These are phyloP conservation scores for Euphorbia pulcherrima DNA, from an alignment of 345 rosid species.

Conservation along the genomic window DNA sequence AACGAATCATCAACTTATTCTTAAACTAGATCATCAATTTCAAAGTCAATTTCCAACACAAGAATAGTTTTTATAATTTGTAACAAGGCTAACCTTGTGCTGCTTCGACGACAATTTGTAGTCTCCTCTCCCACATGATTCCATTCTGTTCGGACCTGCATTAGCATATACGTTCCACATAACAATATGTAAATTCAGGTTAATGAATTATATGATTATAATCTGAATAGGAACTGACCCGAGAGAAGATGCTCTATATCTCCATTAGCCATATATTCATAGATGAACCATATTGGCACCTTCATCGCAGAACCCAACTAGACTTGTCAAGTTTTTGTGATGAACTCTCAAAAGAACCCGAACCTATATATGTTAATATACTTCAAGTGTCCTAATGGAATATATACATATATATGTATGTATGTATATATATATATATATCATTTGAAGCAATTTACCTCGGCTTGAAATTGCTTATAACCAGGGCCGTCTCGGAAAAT, in stretches of 20 bases:
- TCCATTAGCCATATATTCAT: conserved; percentile 20
- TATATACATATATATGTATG: not conserved
- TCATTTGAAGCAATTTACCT: conserved; percentile 47
- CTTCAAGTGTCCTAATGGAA: not conserved
- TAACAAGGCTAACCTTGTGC: conserved; percentile 18
- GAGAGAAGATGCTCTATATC: not conserved
- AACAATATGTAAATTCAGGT: not conserved
- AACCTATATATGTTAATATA: conserved; percentile 5
- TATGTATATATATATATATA: no score
- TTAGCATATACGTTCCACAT: no score
- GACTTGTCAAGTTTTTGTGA: conserved; percentile 13
- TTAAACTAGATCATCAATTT: conserved; percentile 27
- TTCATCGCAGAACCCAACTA: conserved; percentile 16
- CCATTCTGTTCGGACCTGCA: conserved; percentile 4
- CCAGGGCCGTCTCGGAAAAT: no score
- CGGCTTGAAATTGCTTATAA: conserved; percentile 53
- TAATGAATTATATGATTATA: no score
- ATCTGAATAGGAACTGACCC: not conserved
- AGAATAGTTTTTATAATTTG: no score
- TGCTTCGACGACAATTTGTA: conserved; percentile 19
- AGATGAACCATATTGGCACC: conserved; percentile 3
- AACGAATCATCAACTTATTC: no score
- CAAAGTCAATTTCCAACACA: no score
- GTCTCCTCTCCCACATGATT: conserved; percentile 17
- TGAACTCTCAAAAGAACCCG: conserved; percentile 11